phyloP scores from a whole-genome alignment of 441 rosid species.

The Omphalea diandra region DNA sequence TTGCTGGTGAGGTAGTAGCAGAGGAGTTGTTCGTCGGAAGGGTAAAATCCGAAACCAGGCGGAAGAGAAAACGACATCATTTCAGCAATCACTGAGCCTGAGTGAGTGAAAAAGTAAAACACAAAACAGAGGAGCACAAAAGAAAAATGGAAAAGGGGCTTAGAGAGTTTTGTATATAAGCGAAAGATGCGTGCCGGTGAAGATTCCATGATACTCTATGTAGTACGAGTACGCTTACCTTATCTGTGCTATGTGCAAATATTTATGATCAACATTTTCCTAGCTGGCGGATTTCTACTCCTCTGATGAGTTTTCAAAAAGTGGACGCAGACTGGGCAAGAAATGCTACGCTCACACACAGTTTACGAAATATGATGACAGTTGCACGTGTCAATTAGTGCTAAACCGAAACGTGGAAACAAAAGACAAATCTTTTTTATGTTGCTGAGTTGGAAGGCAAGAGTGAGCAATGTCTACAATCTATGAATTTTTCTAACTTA shows the following conservation, averaged over 20 bases:
- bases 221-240: not conserved
- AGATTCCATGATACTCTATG: conserved; percentile 6
- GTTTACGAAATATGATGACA: too few species aligned
- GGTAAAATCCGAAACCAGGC: conserved; percentile 48
- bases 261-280: too few species aligned
- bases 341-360: too few species aligned
- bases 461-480: too few species aligned
- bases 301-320: too few species aligned
- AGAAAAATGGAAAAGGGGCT: not conserved
- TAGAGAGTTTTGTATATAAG: conserved; percentile 5
- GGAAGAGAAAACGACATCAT: conserved; percentile 30
- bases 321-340: too few species aligned
- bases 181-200: conserved; percentile 24
- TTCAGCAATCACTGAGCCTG: not conserved
- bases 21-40: conserved; percentile 49
- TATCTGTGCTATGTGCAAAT: not conserved
- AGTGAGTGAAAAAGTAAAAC: not conserved
- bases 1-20: conserved; percentile 43
- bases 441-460: too few species aligned
- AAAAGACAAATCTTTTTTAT: too few species aligned
- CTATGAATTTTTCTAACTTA: too few species aligned
- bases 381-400: too few species aligned
- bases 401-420: too few species aligned
- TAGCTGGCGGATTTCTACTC: too few species aligned
- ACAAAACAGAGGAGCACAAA: not conserved